These are phyloP conservation scores for Lentinula boryana DNA, from an alignment of 768 basidiomycete genomes.

Conservation along the genomic window DNA sequence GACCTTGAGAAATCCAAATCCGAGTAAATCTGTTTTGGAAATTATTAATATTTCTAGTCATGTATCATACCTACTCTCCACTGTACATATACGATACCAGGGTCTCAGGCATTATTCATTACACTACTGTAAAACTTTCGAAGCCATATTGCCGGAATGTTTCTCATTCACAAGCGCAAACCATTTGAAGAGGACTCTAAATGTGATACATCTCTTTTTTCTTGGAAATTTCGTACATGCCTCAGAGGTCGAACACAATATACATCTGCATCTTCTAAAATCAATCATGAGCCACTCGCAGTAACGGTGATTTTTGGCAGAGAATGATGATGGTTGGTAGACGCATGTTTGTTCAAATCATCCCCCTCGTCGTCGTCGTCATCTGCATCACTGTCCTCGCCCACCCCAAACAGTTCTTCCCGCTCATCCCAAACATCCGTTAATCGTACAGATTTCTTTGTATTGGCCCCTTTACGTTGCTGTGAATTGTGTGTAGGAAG, in stretches of 20 bases:
- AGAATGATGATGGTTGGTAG: not conserved
- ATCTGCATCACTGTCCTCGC: constrained; percentile 58
- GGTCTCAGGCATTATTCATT: too few relatives aligned
- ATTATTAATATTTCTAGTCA: not conserved
- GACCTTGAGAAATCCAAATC: not conserved
- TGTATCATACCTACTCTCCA: too few relatives aligned
- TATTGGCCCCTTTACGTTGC: constrained; percentile 18
- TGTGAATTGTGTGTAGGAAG: constrained; percentile 42
- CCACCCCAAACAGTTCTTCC: constrained; percentile 70
- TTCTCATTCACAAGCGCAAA: too few relatives aligned
- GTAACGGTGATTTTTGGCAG: not conserved
- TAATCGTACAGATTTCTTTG: constrained; percentile 30
- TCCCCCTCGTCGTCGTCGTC: constrained; percentile 18
- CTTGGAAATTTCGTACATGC: not conserved
- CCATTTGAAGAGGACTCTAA: not conserved
- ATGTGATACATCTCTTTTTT: not conserved
- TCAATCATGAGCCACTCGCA: not conserved
- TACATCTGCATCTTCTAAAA: not conserved
- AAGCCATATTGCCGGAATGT: too few relatives aligned
- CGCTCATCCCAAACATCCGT: constrained; percentile 73
- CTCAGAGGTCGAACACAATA: not conserved
- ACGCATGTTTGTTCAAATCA: not conserved
- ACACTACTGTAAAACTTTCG: too few relatives aligned
- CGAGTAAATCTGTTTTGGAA: not conserved
- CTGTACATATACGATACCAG: too few relatives aligned